These are phyloP conservation scores for Ogataea nakhonphanomensis DNA, from an alignment of 805 yeast species.

Conservation along the genomic window DNA sequence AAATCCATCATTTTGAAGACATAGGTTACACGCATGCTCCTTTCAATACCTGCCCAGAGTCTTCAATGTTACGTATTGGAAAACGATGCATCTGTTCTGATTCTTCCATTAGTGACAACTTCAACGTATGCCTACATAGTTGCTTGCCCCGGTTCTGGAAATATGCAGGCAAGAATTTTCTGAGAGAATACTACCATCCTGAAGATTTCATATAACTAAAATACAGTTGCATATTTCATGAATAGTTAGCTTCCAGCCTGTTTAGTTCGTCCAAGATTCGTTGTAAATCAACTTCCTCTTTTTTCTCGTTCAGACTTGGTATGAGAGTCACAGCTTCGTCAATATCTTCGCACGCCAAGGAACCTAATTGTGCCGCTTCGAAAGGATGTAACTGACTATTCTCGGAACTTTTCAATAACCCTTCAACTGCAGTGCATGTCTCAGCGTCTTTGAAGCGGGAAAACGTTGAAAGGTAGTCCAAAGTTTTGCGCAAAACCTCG, in stretches of 20 bases:
- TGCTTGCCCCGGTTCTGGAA: slow-evolving; percentile 79
- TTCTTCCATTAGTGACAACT: slow-evolving; percentile 34
- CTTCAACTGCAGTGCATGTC: slow-evolving; percentile 91
- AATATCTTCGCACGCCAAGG: slow-evolving; percentile 91
- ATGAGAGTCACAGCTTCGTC: slow-evolving; percentile 94
- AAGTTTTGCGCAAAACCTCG: slow-evolving; percentile 86
- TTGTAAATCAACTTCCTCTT: slow-evolving; percentile 82
- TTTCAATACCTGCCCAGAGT: slow-evolving; percentile 58
- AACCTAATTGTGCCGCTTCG: slow-evolving; percentile 84
- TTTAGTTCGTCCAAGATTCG: slow-evolving; percentile 84
- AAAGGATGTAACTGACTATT: slow-evolving; percentile 85
- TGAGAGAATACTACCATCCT: slow-evolving; percentile 40
- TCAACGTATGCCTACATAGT: slow-evolving; percentile 48
- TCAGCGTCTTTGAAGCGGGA: slow-evolving; percentile 90
- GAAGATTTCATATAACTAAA: slow-evolving; percentile 25
- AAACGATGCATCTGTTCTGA: slow-evolving; percentile 62
- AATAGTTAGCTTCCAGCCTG: slow-evolving; percentile 46
- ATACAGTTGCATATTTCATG: slow-evolving; percentile 26
- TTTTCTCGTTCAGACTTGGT: slow-evolving; percentile 80
- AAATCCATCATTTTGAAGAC: slow-evolving; percentile 76
- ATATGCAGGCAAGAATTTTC: slow-evolving; percentile 52
- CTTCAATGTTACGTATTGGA: slow-evolving; percentile 43
- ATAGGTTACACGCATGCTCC: slow-evolving; percentile 79
- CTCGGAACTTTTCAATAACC: slow-evolving; percentile 69
- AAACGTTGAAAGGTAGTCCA: slow-evolving; percentile 80